These are phyloP conservation scores for Xylaria bambusicola DNA, from an alignment of 495 filamentous ascomycete genomes.

Conservation along the genomic window DNA sequence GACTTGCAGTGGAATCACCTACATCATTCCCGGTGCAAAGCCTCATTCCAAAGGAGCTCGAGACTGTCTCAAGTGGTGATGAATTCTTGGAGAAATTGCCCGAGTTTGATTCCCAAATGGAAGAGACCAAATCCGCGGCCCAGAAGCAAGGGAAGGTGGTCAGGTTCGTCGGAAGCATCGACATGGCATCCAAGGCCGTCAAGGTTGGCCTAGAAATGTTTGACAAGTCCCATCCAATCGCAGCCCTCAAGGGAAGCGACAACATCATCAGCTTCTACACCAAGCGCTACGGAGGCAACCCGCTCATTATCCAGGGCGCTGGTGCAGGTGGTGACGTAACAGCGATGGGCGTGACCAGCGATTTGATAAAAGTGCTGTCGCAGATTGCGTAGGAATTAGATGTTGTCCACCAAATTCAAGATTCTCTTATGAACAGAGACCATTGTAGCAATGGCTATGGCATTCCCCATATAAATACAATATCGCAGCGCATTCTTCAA, in stretches of 20 bases:
- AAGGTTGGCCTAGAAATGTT: conserved; percentile 91
- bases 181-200: conserved; percentile 71
- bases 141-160: conserved; percentile 88
- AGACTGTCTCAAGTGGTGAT: conserved; percentile 68
- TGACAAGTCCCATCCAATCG: conserved; percentile 80
- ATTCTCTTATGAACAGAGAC: conserved; percentile 18
- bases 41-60: conserved; percentile 81
- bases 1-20: conserved; percentile 72
- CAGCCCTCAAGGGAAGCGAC: conserved; percentile 91
- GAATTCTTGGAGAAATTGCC: conserved; percentile 79
- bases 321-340: conserved; percentile 94
- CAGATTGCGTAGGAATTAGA: conserved; percentile 35
- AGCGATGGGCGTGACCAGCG: conserved; percentile 90
- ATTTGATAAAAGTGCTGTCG: conserved; percentile 80
- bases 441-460: conserved; percentile 16
- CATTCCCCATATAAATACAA: neutral
- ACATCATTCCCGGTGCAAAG: conserved; percentile 89
- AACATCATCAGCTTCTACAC: conserved; percentile 99
- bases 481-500: neutral
- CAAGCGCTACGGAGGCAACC: conserved; percentile 84
- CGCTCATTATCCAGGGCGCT: conserved; percentile 90
- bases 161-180: conserved; percentile 89
- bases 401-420: neutral
- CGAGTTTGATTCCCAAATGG: conserved; percentile 82
- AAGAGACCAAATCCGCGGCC: conserved; percentile 72